Base-by-base conservation (phyloP, 805 yeast genomes). In the Metschnikowia aberdeeniae region DNA sequence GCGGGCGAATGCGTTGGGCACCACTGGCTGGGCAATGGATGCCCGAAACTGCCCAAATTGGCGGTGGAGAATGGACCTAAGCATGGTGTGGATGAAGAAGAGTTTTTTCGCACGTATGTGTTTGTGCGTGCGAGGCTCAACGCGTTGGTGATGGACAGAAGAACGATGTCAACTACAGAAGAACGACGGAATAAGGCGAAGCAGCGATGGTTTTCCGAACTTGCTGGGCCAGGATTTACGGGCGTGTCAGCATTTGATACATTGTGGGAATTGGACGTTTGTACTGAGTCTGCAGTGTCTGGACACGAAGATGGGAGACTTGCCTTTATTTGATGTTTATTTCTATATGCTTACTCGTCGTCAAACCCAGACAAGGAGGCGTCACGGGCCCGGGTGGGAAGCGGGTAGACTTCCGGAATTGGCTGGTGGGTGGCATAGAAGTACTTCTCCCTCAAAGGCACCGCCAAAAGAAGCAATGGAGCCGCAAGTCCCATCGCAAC, bases 361-460 rank as follows among this genome's bases (percentile, higher is more conserved):
- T 80, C 86, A 54, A 66, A 81, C 6, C 86, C 86, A n/a, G 61
- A 52, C 63, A 70, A 74, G 29, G 49, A 60, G 32, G 54, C 59
- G 54, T 77, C 77, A 62, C 86, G 76, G 24, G 76, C 66, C 51
- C 84, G 72, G 19, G 67, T 60, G 38, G 86, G 86, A 53, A 81
- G 60, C 13, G 81, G 82, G 56, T 77, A 78, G 7, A 78, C 80
- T 38, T 63, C 56, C 36, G 95, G 95, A 50, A 86, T 69, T 12
- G 84, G 82, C 34, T 68, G 76, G 45, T 82, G 84, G 60, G 84
- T 89, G 31, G 69, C 76, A 59, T 79, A 86, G 50, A 82, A 66
- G 61, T 70, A 82, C 62, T 75, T 80, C 66, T 85, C 80, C 75
- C 95, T 82, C 39, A 84, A 56, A 27, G 89, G 89, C 36, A 89